Percentiles rank a stretch among this genome's conserved stretches.
Evolutionary conservation across 2,329 filamentous ascomycete genomes (phyloP).

Genomic region (Diaporthe sp.): DNA sequence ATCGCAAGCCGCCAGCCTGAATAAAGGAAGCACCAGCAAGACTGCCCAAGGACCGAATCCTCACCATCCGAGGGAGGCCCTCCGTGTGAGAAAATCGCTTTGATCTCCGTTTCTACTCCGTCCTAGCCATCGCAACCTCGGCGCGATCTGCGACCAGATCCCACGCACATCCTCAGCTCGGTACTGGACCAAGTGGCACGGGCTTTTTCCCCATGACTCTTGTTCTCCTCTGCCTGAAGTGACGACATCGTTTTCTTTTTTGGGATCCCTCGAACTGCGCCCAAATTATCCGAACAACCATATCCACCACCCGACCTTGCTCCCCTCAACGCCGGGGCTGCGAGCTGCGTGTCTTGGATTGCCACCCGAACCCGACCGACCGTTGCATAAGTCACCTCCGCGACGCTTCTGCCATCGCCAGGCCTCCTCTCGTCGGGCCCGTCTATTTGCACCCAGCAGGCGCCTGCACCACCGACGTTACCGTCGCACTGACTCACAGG

Average conservation of each 20-base stretch:
- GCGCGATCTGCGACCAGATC: constrained; percentile 26
- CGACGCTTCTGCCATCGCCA: neutral
- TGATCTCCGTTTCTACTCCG: constrained; percentile 17
- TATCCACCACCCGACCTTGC: constrained; percentile 11
- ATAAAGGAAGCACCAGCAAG: constrained; percentile 31
- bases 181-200: constrained; percentile 18
- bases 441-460: constrained; percentile 3
- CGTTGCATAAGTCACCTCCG: constrained; percentile 11
- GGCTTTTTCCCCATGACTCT: constrained; percentile 36
- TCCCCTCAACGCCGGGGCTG: constrained; percentile 9
- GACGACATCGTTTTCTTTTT: constrained; percentile 36
- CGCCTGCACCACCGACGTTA: constrained; percentile 20
- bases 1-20: constrained; percentile 25
- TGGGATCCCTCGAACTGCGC: constrained; percentile 27
- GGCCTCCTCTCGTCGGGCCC: constrained; percentile 10
- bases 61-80: constrained; percentile 1
- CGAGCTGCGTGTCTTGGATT: constrained; percentile 21
- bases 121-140: constrained; percentile 5
- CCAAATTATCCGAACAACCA: constrained; percentile 30
- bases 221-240: constrained; percentile 25
- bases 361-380: constrained; percentile 29
- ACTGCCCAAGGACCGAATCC: constrained; percentile 10
- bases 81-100: constrained; percentile 7
- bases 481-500: constrained; percentile 38
- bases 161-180: constrained; percentile 22